These are phyloP conservation scores for Penicillium sp. DNA, from an alignment of 2,329 filamentous ascomycete species.

Conservation along the genomic window DNA sequence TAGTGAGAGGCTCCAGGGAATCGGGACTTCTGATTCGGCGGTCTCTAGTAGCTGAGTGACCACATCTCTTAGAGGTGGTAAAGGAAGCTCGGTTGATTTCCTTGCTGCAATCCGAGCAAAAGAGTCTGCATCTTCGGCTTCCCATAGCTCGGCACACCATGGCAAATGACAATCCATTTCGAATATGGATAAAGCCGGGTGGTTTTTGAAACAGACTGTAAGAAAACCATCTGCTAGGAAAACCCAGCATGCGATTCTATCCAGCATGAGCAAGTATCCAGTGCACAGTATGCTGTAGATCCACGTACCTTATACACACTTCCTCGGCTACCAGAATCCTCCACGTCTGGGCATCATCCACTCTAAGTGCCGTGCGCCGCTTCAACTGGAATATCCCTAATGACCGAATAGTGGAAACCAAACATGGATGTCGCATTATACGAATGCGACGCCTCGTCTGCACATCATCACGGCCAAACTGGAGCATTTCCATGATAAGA, in stretches of 20 bases:
- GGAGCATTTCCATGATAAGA: slow-evolving; percentile 34
- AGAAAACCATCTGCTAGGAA: slow-evolving; percentile 35
- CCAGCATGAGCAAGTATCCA: not conserved
- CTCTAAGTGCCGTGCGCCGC: slow-evolving; percentile 11
- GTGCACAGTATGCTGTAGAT: not conserved
- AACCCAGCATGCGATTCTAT: slow-evolving; percentile 29
- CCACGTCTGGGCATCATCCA: slow-evolving; percentile 24
- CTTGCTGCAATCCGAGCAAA: slow-evolving; percentile 21
- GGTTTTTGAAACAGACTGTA: slow-evolving; percentile 34
- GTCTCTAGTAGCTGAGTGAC: slow-evolving; percentile 25
- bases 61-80: slow-evolving; percentile 27
- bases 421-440: slow-evolving; percentile 31
- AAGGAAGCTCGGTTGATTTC: slow-evolving; percentile 8
- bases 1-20: slow-evolving; percentile 27
- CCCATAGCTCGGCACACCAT: slow-evolving; percentile 31
- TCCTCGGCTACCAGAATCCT: slow-evolving; percentile 26
- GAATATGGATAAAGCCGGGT: slow-evolving; percentile 30
- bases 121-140: slow-evolving; percentile 27
- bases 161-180: slow-evolving; percentile 34
- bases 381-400: slow-evolving; percentile 29
- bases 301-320: slow-evolving; percentile 24
- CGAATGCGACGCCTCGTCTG: slow-evolving; percentile 32
- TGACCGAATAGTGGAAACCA: slow-evolving; percentile 31
- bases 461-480: slow-evolving; percentile 30
- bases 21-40: slow-evolving; percentile 4